These are phyloP conservation scores for Beta vulgaris DNA, from an alignment of 148 eudicot species.

Conservation along the genomic window DNA sequence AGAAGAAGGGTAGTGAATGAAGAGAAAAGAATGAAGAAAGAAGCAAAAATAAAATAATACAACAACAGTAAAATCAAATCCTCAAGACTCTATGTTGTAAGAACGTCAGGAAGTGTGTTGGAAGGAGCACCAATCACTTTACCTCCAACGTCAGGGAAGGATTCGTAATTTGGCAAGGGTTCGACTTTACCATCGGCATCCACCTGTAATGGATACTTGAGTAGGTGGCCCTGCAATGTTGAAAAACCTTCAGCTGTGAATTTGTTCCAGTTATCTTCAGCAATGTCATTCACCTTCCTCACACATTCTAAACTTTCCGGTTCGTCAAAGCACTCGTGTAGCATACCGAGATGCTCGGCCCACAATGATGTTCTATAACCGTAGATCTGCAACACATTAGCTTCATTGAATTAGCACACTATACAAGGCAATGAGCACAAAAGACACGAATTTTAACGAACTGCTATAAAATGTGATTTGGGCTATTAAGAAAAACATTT, in stretches of 20 bases:
- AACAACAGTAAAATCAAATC: neutral
- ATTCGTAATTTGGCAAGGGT: constrained; percentile 45
- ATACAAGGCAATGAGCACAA: neutral
- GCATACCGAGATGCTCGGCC: constrained; percentile 62
- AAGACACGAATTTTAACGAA: neutral
- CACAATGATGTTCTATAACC: constrained; percentile 67
- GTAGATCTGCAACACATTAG: constrained; percentile 43
- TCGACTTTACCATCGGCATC: constrained; percentile 52
- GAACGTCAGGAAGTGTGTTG: constrained; percentile 43
- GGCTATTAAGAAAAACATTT: too few species aligned
- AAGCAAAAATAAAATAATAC: neutral
- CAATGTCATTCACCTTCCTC: constrained; percentile 54
- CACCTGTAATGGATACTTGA: constrained; percentile 57
- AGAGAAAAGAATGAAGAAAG: neutral
- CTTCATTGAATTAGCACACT: neutral
- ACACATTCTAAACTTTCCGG: constrained; percentile 61
- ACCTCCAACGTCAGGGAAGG: constrained; percentile 67
- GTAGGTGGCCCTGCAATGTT: constrained; percentile 55
- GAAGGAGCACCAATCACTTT: constrained; percentile 53
- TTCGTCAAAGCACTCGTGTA: constrained; percentile 36
- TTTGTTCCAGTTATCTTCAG: constrained; percentile 58
- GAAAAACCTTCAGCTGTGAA: constrained; percentile 39
- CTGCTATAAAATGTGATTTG: neutral
- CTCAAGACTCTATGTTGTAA: constrained; percentile 39
- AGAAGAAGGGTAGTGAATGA: too few species aligned